Evolutionary conservation across 495 filamentous ascomycete genomes (phyloP), one percentile per base, ranked within the genome.

Genomic region (Staphylotrichum longicolle): DNA sequence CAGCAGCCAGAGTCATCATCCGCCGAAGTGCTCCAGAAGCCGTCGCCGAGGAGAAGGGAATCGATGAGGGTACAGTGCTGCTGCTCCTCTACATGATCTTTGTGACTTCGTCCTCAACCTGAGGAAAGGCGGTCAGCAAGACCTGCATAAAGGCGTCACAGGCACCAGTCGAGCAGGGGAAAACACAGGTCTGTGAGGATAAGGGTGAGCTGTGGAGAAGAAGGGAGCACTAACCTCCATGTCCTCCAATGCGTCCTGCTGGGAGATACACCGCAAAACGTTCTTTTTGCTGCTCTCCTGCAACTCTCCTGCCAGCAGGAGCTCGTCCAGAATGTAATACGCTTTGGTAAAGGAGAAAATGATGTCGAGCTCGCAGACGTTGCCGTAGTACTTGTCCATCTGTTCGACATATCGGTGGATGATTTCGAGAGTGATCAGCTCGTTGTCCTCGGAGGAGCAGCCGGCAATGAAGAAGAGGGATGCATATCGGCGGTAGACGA

Each of bases 301-400:
- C 63, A 98, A 91, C 81, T 98, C 94, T 55, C 94, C 94, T 1
- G 94, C 94, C 53, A 98, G 86, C 80, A 83, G 96, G 56, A 98
- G 91, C 74, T 98, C 94, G 73, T 98, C 94, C 41, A 98, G 84
- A 59, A 98, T 98, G 15, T 95, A 95, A 77, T 98, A 98, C 58
- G 97, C 94, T 87, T 96, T 79, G 65, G 78, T 77, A 70, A 77
- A 98, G 76, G 97, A 98, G 78, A 98, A 98, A 63, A 98, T 95
- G 77, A 98, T 79, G 82, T 98, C 94, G 75, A 98, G 82, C 80
- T 98, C 94, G 77, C 94, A 99, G 60, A 99, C 94, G 77, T 99
- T 99, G 74, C 94, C 94, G 73, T 99, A 99, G 82, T 98, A 99
- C 74, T 98, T 99, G 82, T 99, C 94, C 94, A 98, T 99, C 78